phyloP scores from a whole-genome alignment of 2,329 filamentous ascomycete species.

The Colletotrichum musae region DNA sequence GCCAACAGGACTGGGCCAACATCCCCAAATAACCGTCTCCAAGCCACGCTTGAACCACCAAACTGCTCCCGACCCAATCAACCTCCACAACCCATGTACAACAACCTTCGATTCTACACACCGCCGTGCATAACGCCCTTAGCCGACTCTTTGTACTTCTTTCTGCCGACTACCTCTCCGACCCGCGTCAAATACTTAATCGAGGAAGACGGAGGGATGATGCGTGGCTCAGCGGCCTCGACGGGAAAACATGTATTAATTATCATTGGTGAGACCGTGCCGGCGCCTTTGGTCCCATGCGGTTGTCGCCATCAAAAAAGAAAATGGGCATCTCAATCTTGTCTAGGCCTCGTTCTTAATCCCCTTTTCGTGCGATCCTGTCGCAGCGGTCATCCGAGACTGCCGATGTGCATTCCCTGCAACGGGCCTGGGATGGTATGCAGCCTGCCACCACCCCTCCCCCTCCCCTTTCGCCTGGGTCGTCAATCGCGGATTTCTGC shows the following conservation, averaged over 20 bases:
- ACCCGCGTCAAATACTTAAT: background rate
- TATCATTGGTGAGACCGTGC: background rate
- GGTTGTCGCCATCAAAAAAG: background rate
- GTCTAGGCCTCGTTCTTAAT: no score
- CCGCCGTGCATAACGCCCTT: background rate
- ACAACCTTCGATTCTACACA: background rate
- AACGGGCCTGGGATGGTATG: background rate
- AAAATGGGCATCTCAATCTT: background rate
- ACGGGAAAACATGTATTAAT: background rate
- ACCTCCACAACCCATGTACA: slow-evolving; percentile 14
- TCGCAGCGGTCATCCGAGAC: slow-evolving; percentile 11
- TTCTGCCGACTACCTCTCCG: background rate
- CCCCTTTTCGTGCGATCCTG: background rate
- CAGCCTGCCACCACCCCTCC: background rate
- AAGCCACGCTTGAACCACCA: no score
- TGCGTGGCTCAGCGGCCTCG: background rate
- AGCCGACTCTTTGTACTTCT: background rate
- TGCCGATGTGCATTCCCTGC: background rate
- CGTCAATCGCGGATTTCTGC: background rate
- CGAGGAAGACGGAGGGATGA: background rate
- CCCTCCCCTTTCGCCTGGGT: background rate
- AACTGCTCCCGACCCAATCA: background rate
- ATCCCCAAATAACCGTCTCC: background rate
- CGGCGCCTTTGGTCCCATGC: background rate
- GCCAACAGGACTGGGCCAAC: background rate